Conservation (phyloP, 2,329 filamentous ascomycete genomes). For the Nigrospora osmanthi region DNA sequence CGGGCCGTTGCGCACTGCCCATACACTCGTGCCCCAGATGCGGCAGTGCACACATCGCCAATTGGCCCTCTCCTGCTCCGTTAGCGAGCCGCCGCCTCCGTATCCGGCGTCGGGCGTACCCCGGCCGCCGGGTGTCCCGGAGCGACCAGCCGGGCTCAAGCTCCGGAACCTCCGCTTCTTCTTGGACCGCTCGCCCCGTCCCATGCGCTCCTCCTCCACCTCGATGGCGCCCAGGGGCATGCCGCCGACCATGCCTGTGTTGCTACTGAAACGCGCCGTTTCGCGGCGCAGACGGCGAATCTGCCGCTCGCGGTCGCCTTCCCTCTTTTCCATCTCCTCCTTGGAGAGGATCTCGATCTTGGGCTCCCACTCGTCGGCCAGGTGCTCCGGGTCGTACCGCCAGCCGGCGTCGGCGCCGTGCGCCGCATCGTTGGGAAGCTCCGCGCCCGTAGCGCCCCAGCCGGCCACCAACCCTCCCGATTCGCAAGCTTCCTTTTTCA, state of each 20-base stretch:
- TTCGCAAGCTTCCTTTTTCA: conserved; percentile 96
- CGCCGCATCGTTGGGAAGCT: conserved; percentile 84
- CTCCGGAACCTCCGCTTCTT: conserved; percentile 91
- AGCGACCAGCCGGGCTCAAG: conserved; percentile 68
- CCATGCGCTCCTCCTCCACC: conserved; percentile 74
- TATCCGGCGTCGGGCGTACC: conserved; percentile 76
- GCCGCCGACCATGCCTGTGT: conserved; percentile 72
- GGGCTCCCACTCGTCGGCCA: conserved; percentile 78
- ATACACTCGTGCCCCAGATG: conserved; percentile 83
- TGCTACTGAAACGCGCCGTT: conserved; percentile 86
- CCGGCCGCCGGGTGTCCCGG: conserved; percentile 59
- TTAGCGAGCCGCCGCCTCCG: conserved; percentile 62
- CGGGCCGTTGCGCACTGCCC: conserved; percentile 91
- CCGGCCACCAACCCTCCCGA: conserved; percentile 78
- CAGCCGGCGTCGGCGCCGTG: conserved; percentile 80
- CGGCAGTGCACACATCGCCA: conserved; percentile 89
- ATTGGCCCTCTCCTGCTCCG: conserved; percentile 67
- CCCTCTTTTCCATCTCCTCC: conserved; percentile 95
- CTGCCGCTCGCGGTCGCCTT: conserved; percentile 88
- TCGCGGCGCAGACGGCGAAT: conserved; percentile 80
- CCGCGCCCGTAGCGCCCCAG: conserved; percentile 56
- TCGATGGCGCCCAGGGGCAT: conserved; percentile 52
- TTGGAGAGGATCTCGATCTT: conserved; percentile 78
- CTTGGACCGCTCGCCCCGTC: conserved; percentile 85
- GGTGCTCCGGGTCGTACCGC: conserved; percentile 88